phyloP scores from a whole-genome alignment of 805 yeast species.

The Wickerhamiella australiensis region DNA sequence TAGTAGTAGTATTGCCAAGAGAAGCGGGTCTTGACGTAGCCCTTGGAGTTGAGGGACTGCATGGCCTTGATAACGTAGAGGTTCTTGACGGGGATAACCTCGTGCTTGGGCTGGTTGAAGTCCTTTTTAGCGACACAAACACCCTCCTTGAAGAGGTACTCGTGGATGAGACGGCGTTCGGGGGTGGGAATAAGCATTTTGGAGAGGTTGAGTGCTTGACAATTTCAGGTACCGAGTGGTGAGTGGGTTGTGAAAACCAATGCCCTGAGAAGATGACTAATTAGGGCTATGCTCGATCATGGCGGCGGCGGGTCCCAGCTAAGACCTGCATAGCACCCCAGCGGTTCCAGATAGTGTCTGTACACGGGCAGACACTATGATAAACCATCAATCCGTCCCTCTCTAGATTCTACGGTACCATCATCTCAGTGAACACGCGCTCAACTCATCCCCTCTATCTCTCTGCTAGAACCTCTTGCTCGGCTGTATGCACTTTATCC shows the following conservation, averaged over 20 bases:
- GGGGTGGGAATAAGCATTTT: constrained; percentile 98
- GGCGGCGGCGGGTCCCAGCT: no score
- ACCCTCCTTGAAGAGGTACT: constrained; percentile 99
- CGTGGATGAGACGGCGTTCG: constrained; percentile 99
- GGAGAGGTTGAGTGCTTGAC: constrained; percentile 23
- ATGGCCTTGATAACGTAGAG: constrained; percentile 95
- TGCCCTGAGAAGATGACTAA: constrained; percentile 7
- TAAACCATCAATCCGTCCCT: no score
- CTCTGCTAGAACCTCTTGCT: no score
- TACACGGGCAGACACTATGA: no score
- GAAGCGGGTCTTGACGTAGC: constrained; percentile 99
- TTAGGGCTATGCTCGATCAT: no score
- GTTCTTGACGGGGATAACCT: constrained; percentile 96
- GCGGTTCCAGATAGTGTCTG: no score
- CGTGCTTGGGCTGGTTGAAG: constrained; percentile 94
- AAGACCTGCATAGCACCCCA: no score
- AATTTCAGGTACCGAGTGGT: not conserved
- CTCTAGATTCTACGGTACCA: no score
- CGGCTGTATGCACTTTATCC: no score
- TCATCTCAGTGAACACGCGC: no score
- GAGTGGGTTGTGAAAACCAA: constrained; percentile 7
- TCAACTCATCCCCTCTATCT: no score
- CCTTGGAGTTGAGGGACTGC: constrained; percentile 97
- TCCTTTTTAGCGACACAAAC: constrained; percentile 99
- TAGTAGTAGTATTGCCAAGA: constrained; percentile 99